phyloP scores from a whole-genome alignment of 179 eudicot species.

The Vitellaria paradoxa region DNA sequence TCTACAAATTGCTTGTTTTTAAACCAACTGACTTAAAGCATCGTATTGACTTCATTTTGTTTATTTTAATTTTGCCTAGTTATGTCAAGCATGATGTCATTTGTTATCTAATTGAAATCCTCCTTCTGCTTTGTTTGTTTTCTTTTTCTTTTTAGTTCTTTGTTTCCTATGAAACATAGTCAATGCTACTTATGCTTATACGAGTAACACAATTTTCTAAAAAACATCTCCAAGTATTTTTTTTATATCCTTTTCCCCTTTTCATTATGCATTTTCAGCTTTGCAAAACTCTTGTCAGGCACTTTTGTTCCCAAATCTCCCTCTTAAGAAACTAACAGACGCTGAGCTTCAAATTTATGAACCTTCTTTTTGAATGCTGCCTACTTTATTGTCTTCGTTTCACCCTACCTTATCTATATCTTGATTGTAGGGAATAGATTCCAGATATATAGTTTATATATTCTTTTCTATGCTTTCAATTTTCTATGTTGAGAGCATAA shows the following conservation, averaged over 20 bases:
- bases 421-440: neutral
- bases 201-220: too few relatives aligned
- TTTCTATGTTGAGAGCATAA: neutral
- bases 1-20: neutral
- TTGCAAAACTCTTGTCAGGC: neutral
- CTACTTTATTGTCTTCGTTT: neutral
- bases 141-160: neutral
- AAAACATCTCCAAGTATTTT: neutral
- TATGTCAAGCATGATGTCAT: slow-evolving; percentile 1
- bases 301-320: neutral
- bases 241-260: neutral
- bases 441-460: neutral
- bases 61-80: neutral
- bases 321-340: neutral
- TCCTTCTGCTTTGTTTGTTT: neutral
- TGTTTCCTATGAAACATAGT: neutral
- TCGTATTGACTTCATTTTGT: neutral
- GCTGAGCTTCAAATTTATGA: neutral
- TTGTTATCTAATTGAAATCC: slow-evolving; percentile 6
- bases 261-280: neutral
- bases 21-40: neutral
- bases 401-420: neutral
- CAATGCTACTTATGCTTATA: slow-evolving; percentile 1
- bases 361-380: neutral
- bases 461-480: neutral